phyloP scores from a whole-genome alignment of 805 yeast species.

The Myxozyma nipponensis region DNA sequence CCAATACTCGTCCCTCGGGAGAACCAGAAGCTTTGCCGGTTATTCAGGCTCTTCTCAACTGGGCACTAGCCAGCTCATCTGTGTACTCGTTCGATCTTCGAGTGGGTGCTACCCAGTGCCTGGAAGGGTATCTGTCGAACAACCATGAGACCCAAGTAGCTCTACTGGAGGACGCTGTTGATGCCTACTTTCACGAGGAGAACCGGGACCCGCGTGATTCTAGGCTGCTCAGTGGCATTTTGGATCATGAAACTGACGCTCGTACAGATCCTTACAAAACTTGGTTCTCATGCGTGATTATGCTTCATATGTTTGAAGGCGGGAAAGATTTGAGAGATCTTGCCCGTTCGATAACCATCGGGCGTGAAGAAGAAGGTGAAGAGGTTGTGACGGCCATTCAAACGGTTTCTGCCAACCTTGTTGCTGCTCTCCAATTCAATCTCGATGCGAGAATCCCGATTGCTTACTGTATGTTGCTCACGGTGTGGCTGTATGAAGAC shows the following conservation, averaged over 20 bases:
- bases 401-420: conserved; percentile 69
- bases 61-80: conserved; percentile 77
- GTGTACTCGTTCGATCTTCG: conserved; percentile 82
- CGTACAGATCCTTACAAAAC: conserved; percentile 79
- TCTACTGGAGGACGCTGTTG: conserved; percentile 65
- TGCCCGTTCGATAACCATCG: conserved; percentile 51
- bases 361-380: conserved; percentile 52
- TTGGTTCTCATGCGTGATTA: conserved; percentile 74
- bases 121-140: conserved; percentile 64
- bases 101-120: conserved; percentile 61
- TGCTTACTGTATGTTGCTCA: conserved; percentile 71
- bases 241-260: conserved; percentile 70
- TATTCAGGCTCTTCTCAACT: conserved; percentile 66
- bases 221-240: conserved; percentile 64
- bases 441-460: conserved; percentile 70
- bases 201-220: conserved; percentile 34
- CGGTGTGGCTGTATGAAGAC: conserved; percentile 76
- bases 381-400: conserved; percentile 68
- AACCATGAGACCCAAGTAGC: conserved; percentile 58
- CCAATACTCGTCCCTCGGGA: conserved; percentile 30
- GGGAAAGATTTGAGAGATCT: conserved; percentile 46
- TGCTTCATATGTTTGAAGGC: conserved; percentile 60
- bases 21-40: conserved; percentile 56
- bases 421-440: conserved; percentile 54
- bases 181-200: conserved; percentile 18